A percentile compares a stretch with the other conserved stretches of the same genome.
Conservation (phyloP, 2,329 filamentous ascomycete genomes). For the Alternaria gansuensis region DNA sequence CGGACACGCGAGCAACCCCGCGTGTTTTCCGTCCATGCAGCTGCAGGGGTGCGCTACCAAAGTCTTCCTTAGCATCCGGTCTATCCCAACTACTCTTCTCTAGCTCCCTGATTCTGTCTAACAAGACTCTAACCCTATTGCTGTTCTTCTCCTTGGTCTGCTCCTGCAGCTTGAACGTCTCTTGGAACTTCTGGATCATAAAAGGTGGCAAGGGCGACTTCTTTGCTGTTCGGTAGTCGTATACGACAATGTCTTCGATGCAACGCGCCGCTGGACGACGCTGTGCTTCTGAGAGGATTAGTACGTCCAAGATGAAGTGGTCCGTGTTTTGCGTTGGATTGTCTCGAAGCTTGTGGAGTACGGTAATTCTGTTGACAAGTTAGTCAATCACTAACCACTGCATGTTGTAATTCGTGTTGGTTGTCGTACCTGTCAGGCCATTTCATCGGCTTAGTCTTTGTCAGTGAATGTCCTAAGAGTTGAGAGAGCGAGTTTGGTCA, state of each 20-base stretch:
- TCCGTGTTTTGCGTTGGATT: slow-evolving; percentile 61
- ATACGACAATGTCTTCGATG: slow-evolving; percentile 79
- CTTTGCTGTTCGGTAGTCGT: slow-evolving; percentile 71
- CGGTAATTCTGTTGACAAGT: slow-evolving; percentile 66
- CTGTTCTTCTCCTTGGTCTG: slow-evolving; percentile 64
- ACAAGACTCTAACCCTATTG: slow-evolving; percentile 63
- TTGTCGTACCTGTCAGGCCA: slow-evolving; percentile 71
- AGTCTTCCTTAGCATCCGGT: slow-evolving; percentile 74
- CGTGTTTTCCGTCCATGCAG: slow-evolving; percentile 9
- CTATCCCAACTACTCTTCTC: slow-evolving; percentile 80
- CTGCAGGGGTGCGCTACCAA: slow-evolving; percentile 48
- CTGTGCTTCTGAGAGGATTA: slow-evolving; percentile 78
- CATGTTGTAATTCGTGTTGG: neutral
- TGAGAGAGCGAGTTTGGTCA: neutral
- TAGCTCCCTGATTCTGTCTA: slow-evolving; percentile 60
- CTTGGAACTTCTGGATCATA: slow-evolving; percentile 67
- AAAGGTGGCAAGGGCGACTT: slow-evolving; percentile 68
- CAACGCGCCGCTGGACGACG: slow-evolving; percentile 77
- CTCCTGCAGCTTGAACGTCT: slow-evolving; percentile 70
- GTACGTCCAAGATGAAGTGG: slow-evolving; percentile 67
- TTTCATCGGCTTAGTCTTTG: slow-evolving; percentile 68
- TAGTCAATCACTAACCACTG: slow-evolving; percentile 2
- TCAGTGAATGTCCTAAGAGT: slow-evolving; percentile 1
- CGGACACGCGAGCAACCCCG: slow-evolving; percentile 14
- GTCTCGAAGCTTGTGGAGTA: slow-evolving; percentile 77